Base-by-base conservation (phyloP, 495 filamentous ascomycete genomes). In the Trichoderma parareesei region DNA sequence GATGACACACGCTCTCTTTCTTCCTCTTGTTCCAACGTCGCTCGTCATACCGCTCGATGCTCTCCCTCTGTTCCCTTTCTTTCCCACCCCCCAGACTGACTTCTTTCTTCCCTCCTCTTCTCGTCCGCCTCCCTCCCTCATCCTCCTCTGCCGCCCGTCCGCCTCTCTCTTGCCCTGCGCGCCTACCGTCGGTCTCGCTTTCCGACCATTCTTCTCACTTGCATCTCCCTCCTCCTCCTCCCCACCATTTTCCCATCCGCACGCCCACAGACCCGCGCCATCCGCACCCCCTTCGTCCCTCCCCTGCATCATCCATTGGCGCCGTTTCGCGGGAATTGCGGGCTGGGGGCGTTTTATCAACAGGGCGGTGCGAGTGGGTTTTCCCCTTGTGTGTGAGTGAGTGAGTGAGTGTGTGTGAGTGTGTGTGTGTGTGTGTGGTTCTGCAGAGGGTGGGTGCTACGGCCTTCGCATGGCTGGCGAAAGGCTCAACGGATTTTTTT, bases 291-390 rank as follows among this genome's bases (percentile, higher is more conserved):
- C 27, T 11, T 37, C 20, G 4, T 18, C 48, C 53, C 53, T 57
- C 53, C 53, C 53, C 53, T 57, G 53, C 53, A 57, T 57, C n/a
- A 9, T 57, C 53, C 27, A 57, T 57, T 57, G 53, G 53, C 27
- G 53, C 33, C 53, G 37, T 35, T 57, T 57, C 53, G 53, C 53
- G 53, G 53, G 53, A 57, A 57, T 57, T 57, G 53, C 53, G 53
- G 53, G 53, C 53, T 57, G 53, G 53, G 2, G 53, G 53, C 37
- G 53, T 57, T 57, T 57, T 57, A 57, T 57, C 53, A 57, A 57
- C 37, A 57, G 53, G 53, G 53, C 53, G 53, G 53, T 57, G 53
- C 53, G 53, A 10, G 53, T 57, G 53, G 53, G 53, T 57, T 33
- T 20, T 14, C 14, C 37, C 27, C 53, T 57, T 14, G 53, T 27